Percentiles rank a stretch among this genome's conserved stretches.
phyloP scores from a whole-genome alignment of 495 filamentous ascomycete genomes.

The Neurospora hispaniola region DNA sequence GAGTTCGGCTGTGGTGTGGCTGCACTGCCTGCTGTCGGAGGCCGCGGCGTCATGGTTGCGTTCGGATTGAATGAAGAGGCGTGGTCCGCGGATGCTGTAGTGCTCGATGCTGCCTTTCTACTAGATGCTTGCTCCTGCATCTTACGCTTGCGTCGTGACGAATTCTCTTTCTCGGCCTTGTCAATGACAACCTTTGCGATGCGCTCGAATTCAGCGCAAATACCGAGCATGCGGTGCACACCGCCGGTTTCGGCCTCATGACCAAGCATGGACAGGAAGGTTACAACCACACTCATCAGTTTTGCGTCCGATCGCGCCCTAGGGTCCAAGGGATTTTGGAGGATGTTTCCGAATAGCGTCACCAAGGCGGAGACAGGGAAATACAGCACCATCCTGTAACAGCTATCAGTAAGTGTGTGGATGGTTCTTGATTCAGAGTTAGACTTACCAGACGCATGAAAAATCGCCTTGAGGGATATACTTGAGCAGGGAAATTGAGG shows the following conservation, averaged over 20 bases:
- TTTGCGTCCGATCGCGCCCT: constrained; percentile 80
- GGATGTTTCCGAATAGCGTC: constrained; percentile 91
- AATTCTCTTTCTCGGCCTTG: constrained; percentile 72
- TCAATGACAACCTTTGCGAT: constrained; percentile 90
- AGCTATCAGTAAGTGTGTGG: constrained; percentile 13
- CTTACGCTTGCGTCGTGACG: constrained; percentile 74
- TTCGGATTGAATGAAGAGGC: constrained; percentile 24
- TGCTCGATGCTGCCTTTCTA: constrained; percentile 7
- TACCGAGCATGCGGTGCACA: constrained; percentile 82
- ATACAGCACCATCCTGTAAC: constrained; percentile 79
- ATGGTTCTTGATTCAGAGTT: background rate
- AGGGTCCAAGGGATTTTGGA: constrained; percentile 88
- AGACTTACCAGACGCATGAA: constrained; percentile 82
- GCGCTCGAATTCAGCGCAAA: constrained; percentile 90
- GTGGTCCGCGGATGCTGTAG: constrained; percentile 14
- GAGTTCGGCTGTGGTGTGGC: constrained; percentile 26
- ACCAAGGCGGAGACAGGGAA: constrained; percentile 94
- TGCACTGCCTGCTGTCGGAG: constrained; percentile 21
- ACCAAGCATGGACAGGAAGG: constrained; percentile 62
- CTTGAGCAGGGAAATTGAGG: constrained; percentile 86
- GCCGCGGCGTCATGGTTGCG: constrained; percentile 20
- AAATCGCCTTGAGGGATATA: constrained; percentile 95
- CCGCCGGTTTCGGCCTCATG: constrained; percentile 74
- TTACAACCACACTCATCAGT: constrained; percentile 86
- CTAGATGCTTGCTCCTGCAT: constrained; percentile 33